Conservation (phyloP, 2,329 filamentous ascomycete genomes). For the Trichoderma guizhouense region DNA sequence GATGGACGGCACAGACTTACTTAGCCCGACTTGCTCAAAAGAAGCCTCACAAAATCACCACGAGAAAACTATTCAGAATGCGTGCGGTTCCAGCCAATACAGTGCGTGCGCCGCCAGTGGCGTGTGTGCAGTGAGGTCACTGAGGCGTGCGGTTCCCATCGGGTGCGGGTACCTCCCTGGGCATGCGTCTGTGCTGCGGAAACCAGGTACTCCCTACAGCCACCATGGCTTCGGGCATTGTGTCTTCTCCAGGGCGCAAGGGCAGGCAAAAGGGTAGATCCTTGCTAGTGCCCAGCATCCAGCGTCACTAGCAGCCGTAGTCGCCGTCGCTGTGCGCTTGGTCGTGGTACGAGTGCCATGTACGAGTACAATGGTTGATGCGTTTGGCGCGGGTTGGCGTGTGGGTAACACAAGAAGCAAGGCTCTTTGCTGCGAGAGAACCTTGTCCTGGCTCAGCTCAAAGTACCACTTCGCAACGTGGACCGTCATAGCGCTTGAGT, state of each 20-base stretch:
- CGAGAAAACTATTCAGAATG: neutral
- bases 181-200: neutral
- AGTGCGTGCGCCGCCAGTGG: neutral
- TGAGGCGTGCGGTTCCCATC: neutral
- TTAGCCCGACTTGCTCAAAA: neutral
- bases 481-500: neutral
- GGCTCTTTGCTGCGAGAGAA: neutral
- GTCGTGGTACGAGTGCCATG: neutral
- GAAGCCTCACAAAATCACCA: neutral
- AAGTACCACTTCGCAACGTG: neutral
- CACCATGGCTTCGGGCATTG: neutral
- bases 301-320: neutral
- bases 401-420: neutral
- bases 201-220: slow-evolving; percentile 1
- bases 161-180: neutral
- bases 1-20: neutral
- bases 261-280: neutral
- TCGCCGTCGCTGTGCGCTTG: neutral
- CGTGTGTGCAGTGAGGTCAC: neutral
- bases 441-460: neutral
- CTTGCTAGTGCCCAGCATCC: neutral
- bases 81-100: slow-evolving; percentile 2
- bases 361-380: neutral
- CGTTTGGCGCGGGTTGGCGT: neutral
- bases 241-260: neutral